Evolutionary conservation across 2,329 filamentous ascomycete species (phyloP), one percentile per base, ranked within the genome.

Genomic region (Aspergillus bombycis): DNA sequence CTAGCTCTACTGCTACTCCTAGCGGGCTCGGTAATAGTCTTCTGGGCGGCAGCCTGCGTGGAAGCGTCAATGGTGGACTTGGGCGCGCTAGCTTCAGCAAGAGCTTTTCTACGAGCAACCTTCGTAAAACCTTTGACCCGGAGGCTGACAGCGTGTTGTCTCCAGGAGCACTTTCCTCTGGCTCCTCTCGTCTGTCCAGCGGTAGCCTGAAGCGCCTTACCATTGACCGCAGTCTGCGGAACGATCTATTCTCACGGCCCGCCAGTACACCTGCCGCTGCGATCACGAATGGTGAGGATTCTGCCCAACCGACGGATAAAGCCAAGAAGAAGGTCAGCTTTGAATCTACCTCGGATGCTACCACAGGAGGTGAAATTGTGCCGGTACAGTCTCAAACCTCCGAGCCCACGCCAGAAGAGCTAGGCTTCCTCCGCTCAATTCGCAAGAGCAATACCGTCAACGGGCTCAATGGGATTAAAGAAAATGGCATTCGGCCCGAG

Each of bases 301-400:
- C 81, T 66, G 74, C 68, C 54, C 69, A 74, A 63, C 65, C 74
- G 38, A 67, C 64, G 52, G 68, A 76, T 67, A 77, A 75, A 64
- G 69, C 74, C 55, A 89, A 90, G 67, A 97, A 97, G 83, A 89
- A 91, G 59, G 95, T 99, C 58, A 97, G 93, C 80, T 99, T 98
- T 71, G 93, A 97, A 71, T 85, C 83, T 36, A 78, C 83, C 28
- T 69, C 68, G 60, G 70, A 71, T 53, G 68, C 66, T 34, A 65
- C 71, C 6, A 74, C 77, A 7, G 82, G 84, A 62, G 77, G 78
- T n/a, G 85, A 87, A 60, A 71, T 89, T 52, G 81, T 88, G 28
- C 80, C 80, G 26, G 79, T 81, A n/a, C 83, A 85, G 48, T 77
- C 81, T 12, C 78, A 75, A 65, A 83, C 80, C 60, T 78, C 81